phyloP scores from a whole-genome alignment of 139 green algal species.

The Spirogloea muscicola region DNA sequence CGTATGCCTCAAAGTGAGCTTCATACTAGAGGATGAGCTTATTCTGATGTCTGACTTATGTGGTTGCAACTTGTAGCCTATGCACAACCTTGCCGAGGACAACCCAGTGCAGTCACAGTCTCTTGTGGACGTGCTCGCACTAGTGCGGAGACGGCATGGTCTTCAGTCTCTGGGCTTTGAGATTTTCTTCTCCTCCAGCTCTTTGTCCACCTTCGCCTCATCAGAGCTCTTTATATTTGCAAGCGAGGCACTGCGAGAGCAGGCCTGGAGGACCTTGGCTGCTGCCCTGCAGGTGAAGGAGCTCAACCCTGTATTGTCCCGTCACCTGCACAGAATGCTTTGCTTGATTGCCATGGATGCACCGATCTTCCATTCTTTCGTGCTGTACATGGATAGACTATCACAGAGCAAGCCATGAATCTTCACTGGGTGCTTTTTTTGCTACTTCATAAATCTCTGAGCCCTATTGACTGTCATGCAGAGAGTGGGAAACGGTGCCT shows the following conservation, averaged over 20 bases:
- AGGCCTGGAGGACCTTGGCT: not conserved
- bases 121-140: constrained; percentile 8
- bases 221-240: not conserved
- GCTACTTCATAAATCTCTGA: too few relatives aligned
- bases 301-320: not conserved
- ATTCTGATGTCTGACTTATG: too few relatives aligned
- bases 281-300: not conserved
- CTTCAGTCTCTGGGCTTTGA: constrained; percentile 40
- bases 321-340: not conserved
- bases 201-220: not conserved
- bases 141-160: constrained; percentile 23
- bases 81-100: constrained; percentile 35
- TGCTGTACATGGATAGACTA: too few relatives aligned
- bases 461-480: too few relatives aligned
- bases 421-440: too few relatives aligned
- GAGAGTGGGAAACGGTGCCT: too few relatives aligned
- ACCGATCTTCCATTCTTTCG: too few relatives aligned
- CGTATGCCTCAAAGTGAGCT: too few relatives aligned
- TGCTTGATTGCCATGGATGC: too few relatives aligned
- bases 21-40: too few relatives aligned
- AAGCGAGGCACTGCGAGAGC: not conserved
- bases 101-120: constrained; percentile 42
- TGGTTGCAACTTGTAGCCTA: too few relatives aligned
- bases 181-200: constrained; percentile 45
- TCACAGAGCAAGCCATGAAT: too few relatives aligned